phyloP scores from a whole-genome alignment of 2,329 filamentous ascomycete species.

The Fusarium newnesense region DNA sequence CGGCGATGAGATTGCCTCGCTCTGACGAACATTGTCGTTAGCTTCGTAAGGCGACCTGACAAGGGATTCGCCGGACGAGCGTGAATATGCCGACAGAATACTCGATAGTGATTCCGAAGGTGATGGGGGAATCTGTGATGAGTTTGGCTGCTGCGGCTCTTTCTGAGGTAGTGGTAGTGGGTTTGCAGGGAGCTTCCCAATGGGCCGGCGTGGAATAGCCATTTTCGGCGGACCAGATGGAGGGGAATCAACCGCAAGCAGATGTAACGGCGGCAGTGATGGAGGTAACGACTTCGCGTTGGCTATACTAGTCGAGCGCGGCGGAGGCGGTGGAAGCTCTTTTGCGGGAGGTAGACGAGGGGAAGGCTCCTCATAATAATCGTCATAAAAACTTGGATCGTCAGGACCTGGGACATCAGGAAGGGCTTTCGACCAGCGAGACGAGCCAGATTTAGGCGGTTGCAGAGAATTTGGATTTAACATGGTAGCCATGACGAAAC shows the following conservation, averaged over 20 bases:
- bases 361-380: constrained; percentile 30
- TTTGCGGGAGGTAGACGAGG: constrained; percentile 36
- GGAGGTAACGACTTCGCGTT: constrained; percentile 39
- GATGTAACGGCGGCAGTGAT: constrained; percentile 39
- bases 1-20: constrained; percentile 38
- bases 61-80: constrained; percentile 57
- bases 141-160: constrained; percentile 25
- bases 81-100: constrained; percentile 65
- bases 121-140: constrained; percentile 46
- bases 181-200: constrained; percentile 36
- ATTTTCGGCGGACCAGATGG: constrained; percentile 39
- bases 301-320: constrained; percentile 39
- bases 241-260: constrained; percentile 34
- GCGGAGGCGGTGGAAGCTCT: constrained; percentile 41
- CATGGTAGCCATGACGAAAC: constrained; percentile 40
- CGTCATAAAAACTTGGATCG: constrained; percentile 38
- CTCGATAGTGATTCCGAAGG: constrained; percentile 64
- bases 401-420: constrained; percentile 57
- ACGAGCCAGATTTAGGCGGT: constrained; percentile 55
- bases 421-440: constrained; percentile 69
- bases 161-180: constrained; percentile 26
- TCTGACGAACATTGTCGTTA: constrained; percentile 33
- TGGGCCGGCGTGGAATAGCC: constrained; percentile 41
- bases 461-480: constrained; percentile 38
- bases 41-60: constrained; percentile 55